These are phyloP conservation scores for Catharanthus roseus DNA, from an alignment of 257 asterid species.

Conservation along the genomic window DNA sequence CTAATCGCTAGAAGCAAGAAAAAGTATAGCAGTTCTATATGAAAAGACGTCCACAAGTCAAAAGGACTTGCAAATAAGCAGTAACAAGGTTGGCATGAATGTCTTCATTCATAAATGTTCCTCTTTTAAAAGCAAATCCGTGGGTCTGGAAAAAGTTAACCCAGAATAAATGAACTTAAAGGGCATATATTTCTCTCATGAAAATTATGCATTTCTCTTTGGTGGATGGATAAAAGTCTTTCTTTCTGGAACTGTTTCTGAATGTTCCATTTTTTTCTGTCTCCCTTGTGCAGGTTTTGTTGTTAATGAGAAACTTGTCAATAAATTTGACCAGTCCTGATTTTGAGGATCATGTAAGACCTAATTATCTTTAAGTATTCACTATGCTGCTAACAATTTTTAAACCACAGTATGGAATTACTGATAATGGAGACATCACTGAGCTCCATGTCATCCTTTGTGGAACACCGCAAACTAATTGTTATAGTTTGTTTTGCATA, in stretches of 20 bases:
- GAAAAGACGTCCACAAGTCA: not conserved
- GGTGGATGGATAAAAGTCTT: not conserved
- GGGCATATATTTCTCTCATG: not conserved
- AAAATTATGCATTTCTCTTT: not conserved
- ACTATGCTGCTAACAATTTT: not conserved
- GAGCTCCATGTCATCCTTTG: not conserved
- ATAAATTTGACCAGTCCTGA: conserved; percentile 80
- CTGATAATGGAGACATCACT: not conserved
- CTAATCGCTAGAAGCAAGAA: too few species aligned
- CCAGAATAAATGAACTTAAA: not conserved
- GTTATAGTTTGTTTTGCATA: not conserved
- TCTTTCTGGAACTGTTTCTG: not conserved
- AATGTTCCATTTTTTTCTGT: conserved; percentile 5
- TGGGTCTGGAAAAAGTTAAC: not conserved
- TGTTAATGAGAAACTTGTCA: conserved; percentile 86
- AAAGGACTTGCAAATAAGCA: not conserved
- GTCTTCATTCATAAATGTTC: not conserved
- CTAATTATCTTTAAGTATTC: not conserved
- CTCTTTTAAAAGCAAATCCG: not conserved
- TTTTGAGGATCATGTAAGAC: conserved; percentile 88
- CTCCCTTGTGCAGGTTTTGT: conserved; percentile 46
- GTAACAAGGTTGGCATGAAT: not conserved
- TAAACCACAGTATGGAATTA: not conserved
- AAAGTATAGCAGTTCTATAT: not conserved
- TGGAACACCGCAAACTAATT: not conserved